These are phyloP conservation scores for Petunia hybrid DNA, from an alignment of 305 asterid species.

Conservation along the genomic window DNA sequence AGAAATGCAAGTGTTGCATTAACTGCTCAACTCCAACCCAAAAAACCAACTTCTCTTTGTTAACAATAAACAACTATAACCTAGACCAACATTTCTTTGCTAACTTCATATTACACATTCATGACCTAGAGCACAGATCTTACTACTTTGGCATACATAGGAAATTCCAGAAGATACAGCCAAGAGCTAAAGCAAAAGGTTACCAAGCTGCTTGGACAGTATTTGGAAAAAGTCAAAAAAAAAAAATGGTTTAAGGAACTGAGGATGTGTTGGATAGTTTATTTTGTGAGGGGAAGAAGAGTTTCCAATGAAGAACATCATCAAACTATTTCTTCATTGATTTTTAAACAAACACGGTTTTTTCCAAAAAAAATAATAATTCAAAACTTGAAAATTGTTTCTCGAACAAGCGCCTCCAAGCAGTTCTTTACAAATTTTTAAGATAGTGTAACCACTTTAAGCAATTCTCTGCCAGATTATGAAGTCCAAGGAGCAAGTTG, in stretches of 20 bases:
- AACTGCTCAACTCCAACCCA: background rate
- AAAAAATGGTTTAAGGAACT: background rate
- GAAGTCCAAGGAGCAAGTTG: slow-evolving; percentile 11
- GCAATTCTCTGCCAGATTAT: background rate
- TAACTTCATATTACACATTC: background rate
- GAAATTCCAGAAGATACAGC: background rate
- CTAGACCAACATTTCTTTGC: background rate
- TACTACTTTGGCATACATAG: background rate
- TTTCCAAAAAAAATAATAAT: no score
- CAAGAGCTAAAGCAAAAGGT: background rate
- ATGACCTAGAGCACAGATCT: background rate
- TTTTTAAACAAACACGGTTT: no score
- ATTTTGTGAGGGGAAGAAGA: background rate
- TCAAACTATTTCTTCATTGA: background rate
- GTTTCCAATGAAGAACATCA: background rate
- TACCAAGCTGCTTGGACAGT: background rate
- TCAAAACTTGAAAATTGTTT: background rate
- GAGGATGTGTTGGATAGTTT: background rate
- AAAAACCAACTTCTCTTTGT: background rate
- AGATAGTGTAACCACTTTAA: background rate
- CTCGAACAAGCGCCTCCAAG: background rate
- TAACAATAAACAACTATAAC: background rate
- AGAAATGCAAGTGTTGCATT: background rate
- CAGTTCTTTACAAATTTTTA: background rate
- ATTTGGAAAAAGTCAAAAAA: background rate